These are phyloP conservation scores for Encephalitozoon intestinalis DNA, from an alignment of 371 early-diverging fungal species.

Conservation along the genomic window DNA sequence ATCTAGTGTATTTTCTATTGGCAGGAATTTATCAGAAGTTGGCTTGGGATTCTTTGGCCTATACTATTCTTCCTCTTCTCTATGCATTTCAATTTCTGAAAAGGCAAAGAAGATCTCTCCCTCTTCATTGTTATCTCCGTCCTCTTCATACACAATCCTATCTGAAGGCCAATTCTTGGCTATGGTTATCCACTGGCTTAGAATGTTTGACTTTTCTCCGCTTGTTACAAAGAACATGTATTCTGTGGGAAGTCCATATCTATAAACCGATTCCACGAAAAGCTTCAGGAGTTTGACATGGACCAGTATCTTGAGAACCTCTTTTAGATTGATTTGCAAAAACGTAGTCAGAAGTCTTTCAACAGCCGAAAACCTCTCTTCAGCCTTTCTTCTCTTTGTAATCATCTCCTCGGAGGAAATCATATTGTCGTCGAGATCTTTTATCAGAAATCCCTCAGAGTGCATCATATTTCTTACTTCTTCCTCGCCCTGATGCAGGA, in stretches of 20 bases:
- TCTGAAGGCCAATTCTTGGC: conserved; percentile 15
- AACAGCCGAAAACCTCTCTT: background rate
- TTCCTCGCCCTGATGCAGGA: background rate
- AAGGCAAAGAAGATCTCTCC: background rate
- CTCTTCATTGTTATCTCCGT: background rate
- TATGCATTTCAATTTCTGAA: background rate
- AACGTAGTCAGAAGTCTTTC: background rate
- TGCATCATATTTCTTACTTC: background rate
- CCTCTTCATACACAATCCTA: conserved; percentile 19
- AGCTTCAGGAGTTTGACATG: conserved; percentile 18
- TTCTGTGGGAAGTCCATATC: conserved; percentile 27
- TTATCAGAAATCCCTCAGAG: background rate
- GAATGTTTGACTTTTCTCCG: conserved; percentile 1
- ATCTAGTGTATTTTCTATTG: background rate
- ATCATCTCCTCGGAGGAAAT: background rate
- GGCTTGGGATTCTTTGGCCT: background rate
- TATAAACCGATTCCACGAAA: conserved; percentile 17
- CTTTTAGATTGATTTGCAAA: conserved; percentile 2
- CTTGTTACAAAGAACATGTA: conserved; percentile 12
- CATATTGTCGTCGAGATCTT: background rate
- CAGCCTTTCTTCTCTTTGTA: background rate
- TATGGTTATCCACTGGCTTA: background rate
- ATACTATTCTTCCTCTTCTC: background rate
- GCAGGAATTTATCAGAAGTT: too few relatives aligned
- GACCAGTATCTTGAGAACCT: conserved; percentile 1